A percentile compares a stretch with the other conserved stretches of the same genome.
Evolutionary conservation across 306 rosid genomes (phyloP).

Genomic region (Castanea sativa): DNA sequence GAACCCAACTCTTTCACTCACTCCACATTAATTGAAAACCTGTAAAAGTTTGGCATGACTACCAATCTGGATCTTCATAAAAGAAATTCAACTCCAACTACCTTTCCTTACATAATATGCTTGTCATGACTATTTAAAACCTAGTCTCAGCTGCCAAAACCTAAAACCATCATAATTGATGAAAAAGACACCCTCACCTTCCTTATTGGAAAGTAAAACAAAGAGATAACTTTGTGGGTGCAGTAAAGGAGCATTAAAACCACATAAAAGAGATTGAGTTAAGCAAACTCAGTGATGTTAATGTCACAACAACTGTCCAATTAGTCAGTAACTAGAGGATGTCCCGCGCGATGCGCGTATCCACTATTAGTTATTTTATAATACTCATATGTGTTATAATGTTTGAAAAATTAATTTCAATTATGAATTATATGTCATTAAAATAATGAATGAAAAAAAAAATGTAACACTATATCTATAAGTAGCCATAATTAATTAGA

Average conservation of each 20-base stretch:
- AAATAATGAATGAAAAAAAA: too few species aligned
- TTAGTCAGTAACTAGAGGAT: constrained; percentile 4
- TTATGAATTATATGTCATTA: too few species aligned
- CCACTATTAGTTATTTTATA: too few species aligned
- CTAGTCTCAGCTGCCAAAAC: not conserved
- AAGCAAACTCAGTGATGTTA: not conserved
- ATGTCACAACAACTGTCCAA: not conserved
- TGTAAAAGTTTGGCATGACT: not conserved
- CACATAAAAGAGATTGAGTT: not conserved
- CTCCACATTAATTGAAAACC: not conserved
- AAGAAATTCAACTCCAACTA: not conserved
- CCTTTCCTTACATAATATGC: not conserved
- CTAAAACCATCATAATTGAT: not conserved
- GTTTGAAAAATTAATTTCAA: too few species aligned
- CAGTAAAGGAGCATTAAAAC: not conserved
- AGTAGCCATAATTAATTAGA: too few species aligned
- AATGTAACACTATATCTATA: too few species aligned
- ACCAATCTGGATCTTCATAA: not conserved
- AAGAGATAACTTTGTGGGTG: not conserved
- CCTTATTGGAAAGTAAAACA: not conserved
- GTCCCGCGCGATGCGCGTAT: too few species aligned
- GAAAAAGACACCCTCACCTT: not conserved
- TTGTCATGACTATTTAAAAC: not conserved
- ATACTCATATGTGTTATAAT: too few species aligned
- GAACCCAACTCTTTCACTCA: not conserved